Percentiles rank a stretch among this genome's conserved stretches.
Conservation (phyloP, 2,329 filamentous ascomycete genomes). For the Gaeumannomyces tritici region DNA sequence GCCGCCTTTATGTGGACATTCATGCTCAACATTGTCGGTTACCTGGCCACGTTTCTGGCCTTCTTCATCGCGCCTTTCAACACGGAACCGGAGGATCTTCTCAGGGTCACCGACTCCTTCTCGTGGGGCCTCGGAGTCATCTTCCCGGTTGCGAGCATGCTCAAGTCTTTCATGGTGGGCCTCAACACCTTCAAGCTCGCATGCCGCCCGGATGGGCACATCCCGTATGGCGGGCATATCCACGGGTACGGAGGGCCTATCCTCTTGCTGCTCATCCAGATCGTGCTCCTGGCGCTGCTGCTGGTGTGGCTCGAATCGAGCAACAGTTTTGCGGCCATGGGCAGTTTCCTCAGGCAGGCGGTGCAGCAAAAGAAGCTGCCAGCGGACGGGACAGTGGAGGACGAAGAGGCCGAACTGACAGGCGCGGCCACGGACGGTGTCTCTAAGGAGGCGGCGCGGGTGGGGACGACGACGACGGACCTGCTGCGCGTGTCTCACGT, state of each 20-base stretch:
- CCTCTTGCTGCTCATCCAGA: slow-evolving; percentile 70
- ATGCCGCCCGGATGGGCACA: slow-evolving; percentile 56
- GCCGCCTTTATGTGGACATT: slow-evolving; percentile 72
- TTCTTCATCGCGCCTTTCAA: slow-evolving; percentile 48
- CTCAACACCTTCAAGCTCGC: slow-evolving; percentile 78
- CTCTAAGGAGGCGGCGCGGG: slow-evolving; percentile 53
- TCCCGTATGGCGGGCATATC: slow-evolving; percentile 60
- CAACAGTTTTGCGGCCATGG: slow-evolving; percentile 46
- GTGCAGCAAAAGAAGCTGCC: not conserved
- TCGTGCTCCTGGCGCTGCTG: slow-evolving; percentile 57
- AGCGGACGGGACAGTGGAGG: slow-evolving; percentile 19
- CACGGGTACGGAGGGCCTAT: slow-evolving; percentile 76
- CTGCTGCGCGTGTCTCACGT: slow-evolving; percentile 72
- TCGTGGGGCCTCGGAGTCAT: slow-evolving; percentile 68
- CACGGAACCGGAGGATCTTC: slow-evolving; percentile 36
- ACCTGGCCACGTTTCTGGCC: slow-evolving; percentile 40
- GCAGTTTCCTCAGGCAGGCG: slow-evolving; percentile 23
- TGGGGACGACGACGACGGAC: slow-evolving; percentile 32
- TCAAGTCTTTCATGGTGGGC: slow-evolving; percentile 55
- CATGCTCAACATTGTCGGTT: slow-evolving; percentile 54
- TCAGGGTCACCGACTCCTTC: slow-evolving; percentile 65
- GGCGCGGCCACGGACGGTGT: slow-evolving; percentile 47
- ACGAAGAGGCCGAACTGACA: not conserved
- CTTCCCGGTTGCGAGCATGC: slow-evolving; percentile 55
- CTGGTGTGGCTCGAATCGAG: slow-evolving; percentile 77